phyloP scores from a whole-genome alignment of 345 rosid species.

The Ricinus communis region DNA sequence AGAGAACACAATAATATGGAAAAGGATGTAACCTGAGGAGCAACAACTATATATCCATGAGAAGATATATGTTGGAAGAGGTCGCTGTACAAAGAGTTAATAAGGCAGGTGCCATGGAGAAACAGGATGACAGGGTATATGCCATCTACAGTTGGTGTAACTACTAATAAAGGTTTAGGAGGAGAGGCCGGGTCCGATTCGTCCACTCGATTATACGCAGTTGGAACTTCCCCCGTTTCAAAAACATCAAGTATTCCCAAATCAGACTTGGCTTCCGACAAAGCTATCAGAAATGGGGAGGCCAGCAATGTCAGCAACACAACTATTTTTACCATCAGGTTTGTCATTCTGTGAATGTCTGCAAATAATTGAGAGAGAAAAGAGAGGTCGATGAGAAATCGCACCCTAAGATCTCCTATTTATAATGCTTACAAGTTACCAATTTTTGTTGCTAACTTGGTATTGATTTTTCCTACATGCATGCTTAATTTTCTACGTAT shows the following conservation, averaged over 20 bases:
- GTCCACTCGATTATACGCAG: neutral
- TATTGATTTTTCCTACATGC: no score
- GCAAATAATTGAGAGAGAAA: neutral
- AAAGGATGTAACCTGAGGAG: slow-evolving; percentile 43
- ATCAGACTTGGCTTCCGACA: neutral
- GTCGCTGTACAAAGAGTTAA: slow-evolving; percentile 29
- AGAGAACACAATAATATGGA: no score
- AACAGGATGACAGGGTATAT: slow-evolving; percentile 39
- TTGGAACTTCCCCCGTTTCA: neutral
- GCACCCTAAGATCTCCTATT: neutral
- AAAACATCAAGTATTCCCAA: neutral
- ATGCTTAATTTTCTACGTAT: no score
- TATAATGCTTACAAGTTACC: neutral
- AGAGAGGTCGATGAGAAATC: neutral
- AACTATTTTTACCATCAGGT: neutral
- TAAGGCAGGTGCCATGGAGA: slow-evolving; percentile 35
- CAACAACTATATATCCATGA: slow-evolving; percentile 46
- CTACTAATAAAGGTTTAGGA: slow-evolving; percentile 33
- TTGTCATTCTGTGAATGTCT: no score
- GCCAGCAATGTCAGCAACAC: neutral
- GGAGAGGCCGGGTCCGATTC: slow-evolving; percentile 4
- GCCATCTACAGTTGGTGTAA: slow-evolving; percentile 27
- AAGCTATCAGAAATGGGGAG: neutral
- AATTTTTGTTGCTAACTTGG: no score
- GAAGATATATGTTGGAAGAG: slow-evolving; percentile 38